Percentiles rank a stretch among this genome's conserved stretches.
phyloP scores from a whole-genome alignment of 2,329 filamentous ascomycete species.

The Apiospora arundinis region DNA sequence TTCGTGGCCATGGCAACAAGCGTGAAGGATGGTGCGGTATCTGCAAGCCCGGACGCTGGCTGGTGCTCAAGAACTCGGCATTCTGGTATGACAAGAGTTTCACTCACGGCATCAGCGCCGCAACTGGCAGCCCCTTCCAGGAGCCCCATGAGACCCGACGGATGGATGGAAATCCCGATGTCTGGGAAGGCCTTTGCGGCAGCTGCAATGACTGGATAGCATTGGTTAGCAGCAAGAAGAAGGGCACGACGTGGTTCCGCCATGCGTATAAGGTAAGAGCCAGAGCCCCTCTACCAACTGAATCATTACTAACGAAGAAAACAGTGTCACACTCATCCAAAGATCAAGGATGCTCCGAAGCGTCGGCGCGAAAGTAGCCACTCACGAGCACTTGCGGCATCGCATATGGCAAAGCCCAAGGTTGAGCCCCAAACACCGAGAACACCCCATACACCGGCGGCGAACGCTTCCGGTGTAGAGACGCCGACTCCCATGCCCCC shows the following conservation, averaged over 20 bases:
- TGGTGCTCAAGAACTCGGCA: constrained; percentile 87
- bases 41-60: constrained; percentile 85
- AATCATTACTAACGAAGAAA: not conserved
- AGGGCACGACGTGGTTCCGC: constrained; percentile 90
- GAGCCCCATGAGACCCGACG: constrained; percentile 76
- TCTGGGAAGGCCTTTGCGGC: constrained; percentile 81
- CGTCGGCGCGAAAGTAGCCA: constrained; percentile 68
- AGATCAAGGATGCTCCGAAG: constrained; percentile 74
- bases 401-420: constrained; percentile 55
- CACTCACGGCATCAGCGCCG: constrained; percentile 84
- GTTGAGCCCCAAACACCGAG: constrained; percentile 48
- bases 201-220: constrained; percentile 83
- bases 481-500: constrained; percentile 45
- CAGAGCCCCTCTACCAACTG: not conserved
- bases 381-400: constrained; percentile 48
- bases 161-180: constrained; percentile 81
- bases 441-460: constrained; percentile 53
- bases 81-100: constrained; percentile 96
- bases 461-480: constrained; percentile 39
- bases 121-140: constrained; percentile 79
- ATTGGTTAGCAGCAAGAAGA: constrained; percentile 85
- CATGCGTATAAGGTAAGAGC: constrained; percentile 80
- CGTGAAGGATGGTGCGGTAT: constrained; percentile 90
- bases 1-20: constrained; percentile 85
- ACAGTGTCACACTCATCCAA: constrained; percentile 74